Percentiles rank a stretch among this genome's conserved stretches.
phyloP scores from a whole-genome alignment of 2,329 filamentous ascomycete genomes.

The Microsporum audouinii region DNA sequence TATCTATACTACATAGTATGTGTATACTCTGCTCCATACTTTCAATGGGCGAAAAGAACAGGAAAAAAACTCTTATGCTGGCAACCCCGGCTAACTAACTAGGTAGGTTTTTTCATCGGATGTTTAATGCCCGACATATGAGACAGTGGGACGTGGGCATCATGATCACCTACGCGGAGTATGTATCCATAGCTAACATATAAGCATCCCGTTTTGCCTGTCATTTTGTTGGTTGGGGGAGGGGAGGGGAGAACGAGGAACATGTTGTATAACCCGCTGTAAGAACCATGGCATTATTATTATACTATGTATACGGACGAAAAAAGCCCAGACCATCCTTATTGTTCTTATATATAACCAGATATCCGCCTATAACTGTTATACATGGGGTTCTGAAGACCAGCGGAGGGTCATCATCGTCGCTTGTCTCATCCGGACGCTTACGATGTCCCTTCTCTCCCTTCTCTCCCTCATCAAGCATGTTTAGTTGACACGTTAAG shows the following conservation, averaged over 20 bases:
- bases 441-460: neutral
- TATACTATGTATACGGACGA: no score
- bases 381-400: neutral
- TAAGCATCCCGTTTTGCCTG: neutral
- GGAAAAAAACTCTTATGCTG: neutral
- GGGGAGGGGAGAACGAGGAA: no score
- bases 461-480: neutral
- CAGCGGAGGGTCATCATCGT: no score
- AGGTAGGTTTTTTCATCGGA: neutral
- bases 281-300: no score
- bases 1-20: no score
- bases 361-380: neutral
- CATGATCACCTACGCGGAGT: neutral
- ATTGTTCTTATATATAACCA: neutral
- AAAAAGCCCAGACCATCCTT: no score
- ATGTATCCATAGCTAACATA: neutral
- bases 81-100: neutral
- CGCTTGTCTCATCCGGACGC: no score
- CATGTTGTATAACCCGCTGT: no score
- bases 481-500: neutral
- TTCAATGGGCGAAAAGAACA: no score
- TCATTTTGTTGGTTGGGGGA: neutral
- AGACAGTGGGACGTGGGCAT: neutral
- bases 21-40: no score
- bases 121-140: neutral